Base-by-base conservation (phyloP, 1,139 yeast genomes). In the Magnusiomyces starmeri region DNA sequence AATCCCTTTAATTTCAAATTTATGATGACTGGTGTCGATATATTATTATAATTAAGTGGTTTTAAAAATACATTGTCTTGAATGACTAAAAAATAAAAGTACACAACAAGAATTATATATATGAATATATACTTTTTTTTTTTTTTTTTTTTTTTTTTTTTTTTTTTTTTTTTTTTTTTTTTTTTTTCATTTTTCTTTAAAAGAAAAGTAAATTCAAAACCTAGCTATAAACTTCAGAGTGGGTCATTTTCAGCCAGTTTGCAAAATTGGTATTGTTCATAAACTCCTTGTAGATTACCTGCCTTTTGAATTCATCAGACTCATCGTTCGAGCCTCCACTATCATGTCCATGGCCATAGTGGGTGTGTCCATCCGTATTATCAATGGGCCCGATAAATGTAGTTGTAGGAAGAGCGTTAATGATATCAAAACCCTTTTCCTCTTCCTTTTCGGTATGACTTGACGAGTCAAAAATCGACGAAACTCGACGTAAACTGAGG, bases 211-310 rank as follows among this genome's bases (percentile, higher is more conserved):
- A 37, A 10, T 14, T 32, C 12, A 4, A 27, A 27, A 27, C 8
- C 22, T 44, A 40, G 45, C 35, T 34, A 35, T 45, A 34, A 10
- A 45, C 41, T 21, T 45, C 48, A 24, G 42, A 8, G 25, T 45
- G 41, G n/a, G 34, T 45, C 53, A 24, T 44, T 42, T 27, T 29
- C 39, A 39, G 50, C 53, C 41, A 45, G 21, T 34, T 45, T 10
- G 48, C 48, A 34, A 45, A 45, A 22, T 45, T 45, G 32, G 25
- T 24, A 21, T 35, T 45, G 24, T 35, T 45, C 48, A 45, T 45
- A 45, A 45, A 45, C 48, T 45, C 48, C 42, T 45, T 45, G 24
- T 45, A 45, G 35, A 45, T 35, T 7, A 34, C 42, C 24, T 45
- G 48, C 42, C 24, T 45, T 16, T 35, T 45, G 14, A 39, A 39